Conservation (phyloP, 2,329 filamentous ascomycete genomes). For the Pseudogymnoascus sp. region DNA sequence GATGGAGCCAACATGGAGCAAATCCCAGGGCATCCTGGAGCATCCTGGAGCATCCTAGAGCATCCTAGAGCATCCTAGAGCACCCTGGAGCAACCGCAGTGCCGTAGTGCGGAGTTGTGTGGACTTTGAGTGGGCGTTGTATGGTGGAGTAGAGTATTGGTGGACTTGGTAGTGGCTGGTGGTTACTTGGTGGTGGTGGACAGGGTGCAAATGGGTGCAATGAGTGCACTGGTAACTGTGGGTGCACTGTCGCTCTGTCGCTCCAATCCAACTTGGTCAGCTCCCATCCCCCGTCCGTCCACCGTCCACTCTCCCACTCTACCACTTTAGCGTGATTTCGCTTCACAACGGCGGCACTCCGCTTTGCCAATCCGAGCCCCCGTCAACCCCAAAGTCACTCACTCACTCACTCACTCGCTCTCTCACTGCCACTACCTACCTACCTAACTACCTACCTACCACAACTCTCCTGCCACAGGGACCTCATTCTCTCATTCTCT, state of each 20-base stretch:
- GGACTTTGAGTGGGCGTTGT: neutral
- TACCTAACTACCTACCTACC: neutral
- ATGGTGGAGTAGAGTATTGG: conserved; percentile 5
- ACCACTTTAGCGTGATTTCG: conserved; percentile 8
- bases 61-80: neutral
- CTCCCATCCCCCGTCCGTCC: conserved; percentile 18
- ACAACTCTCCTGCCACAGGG: neutral
- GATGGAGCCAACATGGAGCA: neutral
- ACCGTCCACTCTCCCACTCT: conserved; percentile 23
- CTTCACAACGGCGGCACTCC: conserved; percentile 5
- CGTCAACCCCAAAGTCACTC: conserved; percentile 8
- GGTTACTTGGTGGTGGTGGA: no score
- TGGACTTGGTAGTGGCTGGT: neutral
- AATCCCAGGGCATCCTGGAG: neutral
- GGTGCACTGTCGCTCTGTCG: neutral
- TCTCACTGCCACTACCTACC: neutral
- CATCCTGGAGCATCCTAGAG: neutral
- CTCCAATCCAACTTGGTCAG: conserved; percentile 9
- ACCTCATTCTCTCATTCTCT: conserved; percentile 5
- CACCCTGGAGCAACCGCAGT: neutral
- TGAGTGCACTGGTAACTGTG: no score
- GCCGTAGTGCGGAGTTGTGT: neutral
- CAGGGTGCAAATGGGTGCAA: no score
- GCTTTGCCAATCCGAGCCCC: conserved; percentile 6
- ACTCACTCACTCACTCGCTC: no score